Base-by-base conservation (phyloP, 2,329 filamentous ascomycete genomes). In the Amesomyces nigricolor region DNA sequence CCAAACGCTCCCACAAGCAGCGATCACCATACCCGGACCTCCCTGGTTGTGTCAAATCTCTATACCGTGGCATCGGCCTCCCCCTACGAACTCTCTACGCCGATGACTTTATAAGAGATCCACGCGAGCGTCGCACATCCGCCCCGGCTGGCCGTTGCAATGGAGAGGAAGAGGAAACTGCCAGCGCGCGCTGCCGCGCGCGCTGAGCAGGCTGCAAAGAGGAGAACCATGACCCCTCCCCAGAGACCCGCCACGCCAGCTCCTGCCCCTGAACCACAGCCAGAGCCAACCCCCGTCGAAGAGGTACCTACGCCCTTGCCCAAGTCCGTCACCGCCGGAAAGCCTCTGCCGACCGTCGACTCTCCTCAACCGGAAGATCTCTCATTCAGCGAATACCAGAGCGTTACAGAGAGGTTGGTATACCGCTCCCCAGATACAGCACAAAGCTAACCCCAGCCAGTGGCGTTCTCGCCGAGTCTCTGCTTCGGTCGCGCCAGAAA, bases 401-500 rank as follows among this genome's bases (percentile, higher is more conserved):
- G 82, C 22, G 78, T 91, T 40, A 80, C 83, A 54, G 86, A 90
- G 67, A 90, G 85, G 86, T 86, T 16, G 19, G 26, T 50, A 22
- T 51, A 32, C 22, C 17, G 16, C 0, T 9, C n/a, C 17, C 16
- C 9, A 10, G 5, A 42, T 5, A n/a, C 13, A 3, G 13, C n/a
- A 14, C 30, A 14, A 54, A 32, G 42, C 57, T 63, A 43, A 61
- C 61, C 29, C 32, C 17, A 11, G n/a, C 57, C 49, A 90, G 89
- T 70, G 87, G 86, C 62, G 87, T 92, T 17, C 75, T 92, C 56
- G 78, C 81, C 64, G 86, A 91, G 62, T 89, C 88, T 2, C 77
- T 94, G 26, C 73, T 80, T 48, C 80, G 87, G 65, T 94, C 89
- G 64, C 84, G 87, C 57, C 78, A 85, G 55, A 82, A 80, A 78